phyloP scores from a whole-genome alignment of 208 protist species.

The Wallacemonas rigidus region DNA sequence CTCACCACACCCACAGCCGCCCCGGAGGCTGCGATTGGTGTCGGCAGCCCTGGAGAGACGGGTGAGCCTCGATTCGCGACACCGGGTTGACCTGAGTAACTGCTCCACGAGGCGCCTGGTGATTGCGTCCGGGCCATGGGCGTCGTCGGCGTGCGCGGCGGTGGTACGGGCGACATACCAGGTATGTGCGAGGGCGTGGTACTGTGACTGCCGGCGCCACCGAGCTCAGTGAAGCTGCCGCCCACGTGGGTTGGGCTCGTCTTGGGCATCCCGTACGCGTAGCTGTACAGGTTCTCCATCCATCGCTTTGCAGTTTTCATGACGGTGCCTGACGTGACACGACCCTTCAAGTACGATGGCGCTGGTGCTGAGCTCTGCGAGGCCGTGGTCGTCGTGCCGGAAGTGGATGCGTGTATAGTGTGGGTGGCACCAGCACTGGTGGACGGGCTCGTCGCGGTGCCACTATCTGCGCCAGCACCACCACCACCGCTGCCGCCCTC shows the following conservation, averaged over 20 bases:
- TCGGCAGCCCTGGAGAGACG: background rate
- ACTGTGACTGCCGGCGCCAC: background rate
- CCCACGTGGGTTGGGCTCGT: background rate
- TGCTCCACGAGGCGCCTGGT: background rate
- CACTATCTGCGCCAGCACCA: too few species aligned
- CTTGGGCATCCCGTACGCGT: conserved; percentile 42
- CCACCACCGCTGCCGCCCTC: too few species aligned
- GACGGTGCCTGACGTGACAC: conserved; percentile 41
- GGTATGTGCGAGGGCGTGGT: background rate
- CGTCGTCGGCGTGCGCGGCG: background rate
- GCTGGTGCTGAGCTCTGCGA: background rate
- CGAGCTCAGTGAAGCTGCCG: background rate
- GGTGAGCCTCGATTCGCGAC: background rate
- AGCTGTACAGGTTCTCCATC: conserved; percentile 59
- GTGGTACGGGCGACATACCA: background rate
- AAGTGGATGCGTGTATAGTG: background rate
- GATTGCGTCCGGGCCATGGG: background rate
- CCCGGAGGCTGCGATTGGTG: too few species aligned
- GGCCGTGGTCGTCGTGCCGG: background rate
- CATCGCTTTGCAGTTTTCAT: conserved; percentile 41
- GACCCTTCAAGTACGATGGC: conserved; percentile 42
- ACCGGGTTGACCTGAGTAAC: background rate
- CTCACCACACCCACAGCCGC: too few species aligned
- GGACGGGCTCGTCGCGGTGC: too few species aligned
- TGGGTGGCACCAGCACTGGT: too few species aligned